Base-by-base conservation (phyloP, 202 grass and related monocot genomes). In the Carex arenaria region DNA sequence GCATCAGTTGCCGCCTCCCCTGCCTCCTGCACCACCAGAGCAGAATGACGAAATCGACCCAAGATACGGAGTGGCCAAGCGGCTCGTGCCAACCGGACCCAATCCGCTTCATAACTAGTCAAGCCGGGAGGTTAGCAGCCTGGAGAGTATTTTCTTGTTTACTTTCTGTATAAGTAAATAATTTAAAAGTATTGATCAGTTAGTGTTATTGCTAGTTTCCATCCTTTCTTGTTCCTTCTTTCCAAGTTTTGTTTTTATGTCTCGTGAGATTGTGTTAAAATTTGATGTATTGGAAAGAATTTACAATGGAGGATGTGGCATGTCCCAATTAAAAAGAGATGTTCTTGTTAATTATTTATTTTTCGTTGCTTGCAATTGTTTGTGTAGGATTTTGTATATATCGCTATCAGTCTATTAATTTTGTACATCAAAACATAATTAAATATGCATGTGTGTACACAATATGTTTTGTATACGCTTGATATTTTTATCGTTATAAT, bases 211-310 rank as follows among this genome's bases (percentile, higher is more conserved):
- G 55, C 40, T 61, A 61, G 42, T 42, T 87, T 72, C 83, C 89
- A 88, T 74, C 94, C 89, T 94, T 87, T 94, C 94, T 97, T 97
- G 94, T 92, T 75, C 87, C 80, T 90, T 88, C 94, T 97, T 97
- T 97, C 94, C 94, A 71, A 31, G 59, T 31, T 81, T 56, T 67
- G 74, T 83, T 87, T 22, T 30, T 12, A 23, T 43, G 7, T 43
- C 72, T 77, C 23, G 14, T 34, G 12, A 49, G 30, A 49, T 62
- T 79, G 36, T 55, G 14, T 18, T 63, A 11, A 66, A 43, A 2
- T 77, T 20, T 36, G 40, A 4, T 14, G 15, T 14, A 83, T 14
- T 77, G 84, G 94, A 97, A 97, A 93, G 94, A 73, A 87, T 79
- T 94, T 92, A 94, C 91, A 97, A 97, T 92, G 89, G 91, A 94